Percentiles rank a stretch among this genome's conserved stretches.
These are phyloP conservation scores for Exophiala sp. DNA, from an alignment of 2,329 filamentous ascomycete species.

Conservation along the genomic window DNA sequence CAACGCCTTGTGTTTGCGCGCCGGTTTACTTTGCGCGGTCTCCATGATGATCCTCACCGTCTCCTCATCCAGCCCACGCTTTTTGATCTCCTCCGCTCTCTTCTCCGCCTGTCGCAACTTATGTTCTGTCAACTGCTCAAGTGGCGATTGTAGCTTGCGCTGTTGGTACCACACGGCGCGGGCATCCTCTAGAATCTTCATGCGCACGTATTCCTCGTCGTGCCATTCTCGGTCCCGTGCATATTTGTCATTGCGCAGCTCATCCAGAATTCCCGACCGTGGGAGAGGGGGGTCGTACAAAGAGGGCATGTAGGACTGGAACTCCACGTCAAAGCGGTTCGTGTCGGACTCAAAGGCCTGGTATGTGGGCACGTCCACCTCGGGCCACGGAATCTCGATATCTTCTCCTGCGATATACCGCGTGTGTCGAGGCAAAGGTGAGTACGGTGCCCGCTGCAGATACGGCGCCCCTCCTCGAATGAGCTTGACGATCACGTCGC, in stretches of 20 bases:
- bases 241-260: conserved; percentile 16
- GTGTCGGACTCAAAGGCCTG: conserved; percentile 64
- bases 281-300: conserved; percentile 14
- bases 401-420: conserved; percentile 56
- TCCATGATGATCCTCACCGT: conserved; percentile 5
- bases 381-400: conserved; percentile 71
- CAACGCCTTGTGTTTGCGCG: not conserved
- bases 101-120: conserved; percentile 7
- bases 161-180: conserved; percentile 23
- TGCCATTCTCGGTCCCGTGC: conserved; percentile 13
- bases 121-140: conserved; percentile 8
- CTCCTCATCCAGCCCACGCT: conserved; percentile 8
- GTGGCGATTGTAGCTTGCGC: conserved; percentile 18
- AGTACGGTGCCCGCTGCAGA: conserved; percentile 47
- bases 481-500: conserved; percentile 72
- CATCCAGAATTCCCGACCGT: conserved; percentile 11
- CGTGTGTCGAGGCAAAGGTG: conserved; percentile 37
- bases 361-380: conserved; percentile 45
- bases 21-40: conserved; percentile 2
- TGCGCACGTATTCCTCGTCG: conserved; percentile 25
- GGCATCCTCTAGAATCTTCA: conserved; percentile 28
- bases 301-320: conserved; percentile 30
- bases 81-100: conserved; percentile 9
- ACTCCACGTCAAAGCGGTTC: conserved; percentile 66
- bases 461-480: conserved; percentile 52